Conservation (phyloP, 164 flowering plant genomes). For the Magnolia kwangsiensis region DNA sequence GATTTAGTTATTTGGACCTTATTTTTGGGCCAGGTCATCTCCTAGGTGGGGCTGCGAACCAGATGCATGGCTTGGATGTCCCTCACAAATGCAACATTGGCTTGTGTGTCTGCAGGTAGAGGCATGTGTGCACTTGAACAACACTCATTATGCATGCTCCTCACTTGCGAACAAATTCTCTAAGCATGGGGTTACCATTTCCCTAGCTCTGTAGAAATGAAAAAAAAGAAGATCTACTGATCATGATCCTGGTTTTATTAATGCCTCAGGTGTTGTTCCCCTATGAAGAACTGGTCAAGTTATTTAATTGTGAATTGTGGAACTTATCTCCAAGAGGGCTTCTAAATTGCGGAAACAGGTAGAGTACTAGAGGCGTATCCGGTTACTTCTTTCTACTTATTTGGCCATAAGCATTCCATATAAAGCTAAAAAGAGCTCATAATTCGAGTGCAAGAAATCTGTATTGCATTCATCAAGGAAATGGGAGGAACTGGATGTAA, state of each 20-base stretch:
- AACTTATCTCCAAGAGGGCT: conserved; percentile 76
- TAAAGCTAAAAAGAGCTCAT: neutral
- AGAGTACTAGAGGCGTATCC: neutral
- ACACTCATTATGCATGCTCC: neutral
- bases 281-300: conserved; percentile 71
- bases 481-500: neutral
- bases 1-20: neutral
- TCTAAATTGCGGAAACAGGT: conserved; percentile 92
- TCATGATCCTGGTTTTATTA: conserved; percentile 2
- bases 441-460: neutral
- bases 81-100: neutral
- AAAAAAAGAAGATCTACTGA: neutral
- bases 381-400: neutral
- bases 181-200: neutral
- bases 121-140: neutral
- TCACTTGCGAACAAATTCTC: neutral
- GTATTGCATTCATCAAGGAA: neutral
- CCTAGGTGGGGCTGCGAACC: neutral
- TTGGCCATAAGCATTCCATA: neutral
- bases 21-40: neutral
- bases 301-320: conserved; percentile 48
- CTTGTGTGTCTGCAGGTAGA: neutral
- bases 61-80: neutral
- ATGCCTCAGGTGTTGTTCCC: conserved; percentile 68
- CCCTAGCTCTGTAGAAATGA: conserved; percentile 3